A percentile compares a stretch with the other conserved stretches of the same genome.
phyloP scores from a whole-genome alignment of 2,329 filamentous ascomycete species.

The Colletotrichum echinochloae region DNA sequence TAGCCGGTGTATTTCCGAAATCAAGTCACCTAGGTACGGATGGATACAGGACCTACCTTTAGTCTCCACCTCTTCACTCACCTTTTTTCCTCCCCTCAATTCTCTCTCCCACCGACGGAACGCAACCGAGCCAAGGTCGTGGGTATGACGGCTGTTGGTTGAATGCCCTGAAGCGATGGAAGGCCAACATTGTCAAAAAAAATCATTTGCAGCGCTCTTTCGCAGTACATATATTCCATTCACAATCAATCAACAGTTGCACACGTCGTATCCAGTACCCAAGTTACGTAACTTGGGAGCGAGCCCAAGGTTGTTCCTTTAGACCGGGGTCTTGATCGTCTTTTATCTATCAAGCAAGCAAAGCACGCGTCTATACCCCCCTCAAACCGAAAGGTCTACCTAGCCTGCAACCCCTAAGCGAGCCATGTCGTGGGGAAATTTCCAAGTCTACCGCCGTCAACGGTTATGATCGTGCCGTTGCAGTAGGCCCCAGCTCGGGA shows the following conservation, averaged over 20 bases:
- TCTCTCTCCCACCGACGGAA: constrained; percentile 1
- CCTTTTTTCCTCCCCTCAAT: too few species aligned
- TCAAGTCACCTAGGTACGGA: not conserved
- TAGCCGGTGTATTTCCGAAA: constrained; percentile 35
- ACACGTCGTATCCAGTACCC: not conserved
- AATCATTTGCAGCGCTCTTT: not conserved
- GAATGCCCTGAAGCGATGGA: not conserved
- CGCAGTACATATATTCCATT: not conserved
- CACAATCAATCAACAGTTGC: too few species aligned
- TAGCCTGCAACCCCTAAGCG: constrained; percentile 7
- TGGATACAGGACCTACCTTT: not conserved
- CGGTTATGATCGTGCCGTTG: constrained; percentile 72
- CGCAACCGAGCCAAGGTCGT: not conserved
- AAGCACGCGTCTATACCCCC: not conserved
- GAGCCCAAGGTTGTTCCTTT: not conserved
- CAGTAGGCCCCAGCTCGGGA: constrained; percentile 73
- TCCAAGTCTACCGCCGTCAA: constrained; percentile 72
- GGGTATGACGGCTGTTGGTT: not conserved
- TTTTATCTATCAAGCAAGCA: not conserved
- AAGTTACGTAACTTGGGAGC: not conserved
- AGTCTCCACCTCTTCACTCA: not conserved
- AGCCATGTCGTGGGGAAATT: constrained; percentile 64
- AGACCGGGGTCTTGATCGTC: not conserved
- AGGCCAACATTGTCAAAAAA: not conserved
- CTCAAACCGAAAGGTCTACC: not conserved